A percentile compares a stretch with the other conserved stretches of the same genome.
Conservation (phyloP, 177 flowering plant genomes). For the Vitis hybrid region DNA sequence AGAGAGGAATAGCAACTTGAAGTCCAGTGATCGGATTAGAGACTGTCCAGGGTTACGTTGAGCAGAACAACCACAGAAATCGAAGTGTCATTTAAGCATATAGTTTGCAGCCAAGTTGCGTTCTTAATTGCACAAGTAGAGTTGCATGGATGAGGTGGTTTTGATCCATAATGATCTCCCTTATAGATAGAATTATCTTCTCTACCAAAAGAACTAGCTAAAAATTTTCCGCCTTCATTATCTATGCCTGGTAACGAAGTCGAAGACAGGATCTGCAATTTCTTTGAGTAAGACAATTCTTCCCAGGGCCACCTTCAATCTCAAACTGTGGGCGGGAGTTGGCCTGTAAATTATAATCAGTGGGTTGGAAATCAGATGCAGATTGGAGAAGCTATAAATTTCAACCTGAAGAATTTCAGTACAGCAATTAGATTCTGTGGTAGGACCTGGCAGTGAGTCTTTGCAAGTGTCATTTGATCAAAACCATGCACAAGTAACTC, state of each 20-base stretch:
- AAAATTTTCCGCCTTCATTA: slow-evolving; percentile 24
- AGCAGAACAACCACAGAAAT: too few species aligned
- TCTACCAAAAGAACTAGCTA: not conserved
- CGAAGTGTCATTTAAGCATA: too few species aligned
- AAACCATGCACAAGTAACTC: not conserved
- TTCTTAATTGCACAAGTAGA: not conserved
- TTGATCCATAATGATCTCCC: slow-evolving; percentile 8
- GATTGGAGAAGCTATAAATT: slow-evolving; percentile 1
- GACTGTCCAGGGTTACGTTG: too few species aligned
- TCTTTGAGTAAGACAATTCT: slow-evolving; percentile 56
- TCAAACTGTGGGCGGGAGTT: slow-evolving; percentile 1
- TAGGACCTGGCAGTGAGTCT: slow-evolving; percentile 9
- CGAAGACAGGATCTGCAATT: slow-evolving; percentile 62
- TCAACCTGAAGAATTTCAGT: not conserved
- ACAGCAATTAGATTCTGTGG: slow-evolving; percentile 9
- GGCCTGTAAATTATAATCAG: slow-evolving; percentile 15
- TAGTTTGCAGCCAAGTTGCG: too few species aligned
- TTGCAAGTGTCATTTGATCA: not conserved
- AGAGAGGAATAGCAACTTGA: too few species aligned
- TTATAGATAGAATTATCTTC: slow-evolving; percentile 4
- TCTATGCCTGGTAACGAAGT: slow-evolving; percentile 80
- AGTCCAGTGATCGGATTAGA: too few species aligned
- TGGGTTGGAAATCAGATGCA: slow-evolving; percentile 12
- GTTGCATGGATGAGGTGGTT: slow-evolving; percentile 1
- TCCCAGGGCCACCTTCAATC: slow-evolving; percentile 39